phyloP scores from a whole-genome alignment of 257 asterid genomes.

The Solanum tacnaense region DNA sequence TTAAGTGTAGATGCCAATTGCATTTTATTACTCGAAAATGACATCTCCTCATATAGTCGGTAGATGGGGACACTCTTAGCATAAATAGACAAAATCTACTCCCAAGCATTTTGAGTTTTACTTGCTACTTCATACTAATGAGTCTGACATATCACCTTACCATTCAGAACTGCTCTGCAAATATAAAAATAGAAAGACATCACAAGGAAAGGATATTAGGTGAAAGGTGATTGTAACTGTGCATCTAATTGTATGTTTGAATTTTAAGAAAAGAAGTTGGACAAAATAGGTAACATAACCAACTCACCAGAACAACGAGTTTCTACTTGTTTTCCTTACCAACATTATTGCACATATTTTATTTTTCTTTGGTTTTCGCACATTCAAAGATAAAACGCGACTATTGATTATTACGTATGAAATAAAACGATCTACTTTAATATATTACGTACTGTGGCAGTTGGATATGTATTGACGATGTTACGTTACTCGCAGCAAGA shows the following conservation, averaged over 20 bases:
- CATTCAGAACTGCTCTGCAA: not conserved
- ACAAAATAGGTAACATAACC: constrained; percentile 8
- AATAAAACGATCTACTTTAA: not conserved
- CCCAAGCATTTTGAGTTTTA: not conserved
- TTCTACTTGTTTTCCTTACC: constrained; percentile 32
- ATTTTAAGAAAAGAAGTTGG: constrained; percentile 22
- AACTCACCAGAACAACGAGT: constrained; percentile 2
- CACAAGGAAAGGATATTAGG: constrained; percentile 15
- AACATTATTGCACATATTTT: not conserved
- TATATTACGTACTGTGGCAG: not conserved
- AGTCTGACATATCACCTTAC: not conserved
- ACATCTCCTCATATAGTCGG: not conserved
- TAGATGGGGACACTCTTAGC: not conserved
- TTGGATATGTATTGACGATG: not conserved
- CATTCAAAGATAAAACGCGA: not conserved
- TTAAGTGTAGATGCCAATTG: not conserved
- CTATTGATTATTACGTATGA: not conserved
- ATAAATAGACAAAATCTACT: not conserved
- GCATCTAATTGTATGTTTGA: constrained; percentile 5
- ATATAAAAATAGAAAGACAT: not conserved
- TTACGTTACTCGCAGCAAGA: not conserved
- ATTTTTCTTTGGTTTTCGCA: not conserved
- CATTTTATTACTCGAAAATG: not conserved
- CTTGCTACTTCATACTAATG: not conserved
- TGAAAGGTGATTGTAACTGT: constrained; percentile 51